Percentiles rank a stretch among this genome's conserved stretches.
phyloP scores from a whole-genome alignment of 1,139 yeast genomes.

The Pichia sp. region DNA sequence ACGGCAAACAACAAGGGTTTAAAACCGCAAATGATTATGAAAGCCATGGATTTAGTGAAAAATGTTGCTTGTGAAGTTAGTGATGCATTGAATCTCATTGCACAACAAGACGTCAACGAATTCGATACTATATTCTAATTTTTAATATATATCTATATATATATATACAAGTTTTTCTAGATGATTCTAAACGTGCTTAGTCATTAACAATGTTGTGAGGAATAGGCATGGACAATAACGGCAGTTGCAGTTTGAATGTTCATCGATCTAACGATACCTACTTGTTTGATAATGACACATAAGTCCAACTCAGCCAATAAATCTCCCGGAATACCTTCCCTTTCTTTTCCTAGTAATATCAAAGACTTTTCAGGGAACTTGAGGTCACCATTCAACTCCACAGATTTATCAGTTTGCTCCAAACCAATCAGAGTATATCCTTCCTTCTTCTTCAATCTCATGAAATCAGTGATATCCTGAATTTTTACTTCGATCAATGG shows the following conservation, averaged over 20 bases:
- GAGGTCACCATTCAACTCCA: slow-evolving; percentile 58
- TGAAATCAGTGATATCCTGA: slow-evolving; percentile 49
- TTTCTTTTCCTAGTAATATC: slow-evolving; percentile 77
- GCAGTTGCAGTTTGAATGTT: slow-evolving; percentile 97
- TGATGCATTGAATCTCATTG: slow-evolving; percentile 30
- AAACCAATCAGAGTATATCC: slow-evolving; percentile 87
- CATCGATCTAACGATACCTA: slow-evolving; percentile 90
- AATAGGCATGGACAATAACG: slow-evolving; percentile 85
- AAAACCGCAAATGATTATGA: slow-evolving; percentile 26
- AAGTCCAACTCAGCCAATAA: slow-evolving; percentile 75
- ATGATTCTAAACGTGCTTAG: no score
- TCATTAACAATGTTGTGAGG: slow-evolving; percentile 56
- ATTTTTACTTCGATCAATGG: slow-evolving; percentile 79
- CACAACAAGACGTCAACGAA: slow-evolving; percentile 27
- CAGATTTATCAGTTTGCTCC: slow-evolving; percentile 87
- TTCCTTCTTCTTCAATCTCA: slow-evolving; percentile 61
- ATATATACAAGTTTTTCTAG: background rate
- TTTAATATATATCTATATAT: background rate
- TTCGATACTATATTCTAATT: slow-evolving; percentile 24
- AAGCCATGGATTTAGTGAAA: slow-evolving; percentile 32
- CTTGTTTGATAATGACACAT: slow-evolving; percentile 88
- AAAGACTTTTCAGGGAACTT: slow-evolving; percentile 76
- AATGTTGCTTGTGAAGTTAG: slow-evolving; percentile 31
- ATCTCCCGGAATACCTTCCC: slow-evolving; percentile 89
- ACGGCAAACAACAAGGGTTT: slow-evolving; percentile 31